A percentile compares a stretch with the other conserved stretches of the same genome.
Conservation (phyloP, 139 green algal genomes). For the Tetradesmus lagerheimii region DNA sequence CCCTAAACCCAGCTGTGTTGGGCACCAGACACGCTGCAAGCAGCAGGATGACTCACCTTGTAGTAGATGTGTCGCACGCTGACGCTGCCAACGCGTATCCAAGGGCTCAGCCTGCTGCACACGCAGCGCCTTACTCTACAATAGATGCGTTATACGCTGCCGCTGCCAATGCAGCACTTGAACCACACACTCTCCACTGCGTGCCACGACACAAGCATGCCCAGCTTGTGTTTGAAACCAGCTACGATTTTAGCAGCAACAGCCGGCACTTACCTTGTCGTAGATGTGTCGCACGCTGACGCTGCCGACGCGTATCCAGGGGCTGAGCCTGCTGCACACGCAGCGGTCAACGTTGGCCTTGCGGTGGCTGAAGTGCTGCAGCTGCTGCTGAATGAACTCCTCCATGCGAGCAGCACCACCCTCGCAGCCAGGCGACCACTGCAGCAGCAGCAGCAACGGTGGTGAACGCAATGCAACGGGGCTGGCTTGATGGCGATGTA, state of each 20-base stretch:
- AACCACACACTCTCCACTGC: too few species aligned
- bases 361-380: conserved; percentile 77
- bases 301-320: conserved; percentile 92
- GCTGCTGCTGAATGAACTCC: conserved; percentile 73
- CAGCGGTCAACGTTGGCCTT: conserved; percentile 82
- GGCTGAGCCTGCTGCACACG: conserved; percentile 86
- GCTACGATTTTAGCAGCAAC: too few species aligned
- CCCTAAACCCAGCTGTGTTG: too few species aligned
- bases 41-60: conserved; percentile 43
- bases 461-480: too few species aligned
- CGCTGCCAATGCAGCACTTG: too few species aligned
- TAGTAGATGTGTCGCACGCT: conserved; percentile 78
- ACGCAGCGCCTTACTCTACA: conserved; percentile 39
- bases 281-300: conserved; percentile 81
- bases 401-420: conserved; percentile 61
- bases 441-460: conserved; percentile 19
- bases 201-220: too few species aligned
- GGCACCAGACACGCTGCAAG: too few species aligned
- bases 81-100: conserved; percentile 92
- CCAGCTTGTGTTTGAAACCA: too few species aligned
- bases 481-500: too few species aligned
- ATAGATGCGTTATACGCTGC: too few species aligned
- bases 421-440: conserved; percentile 27
- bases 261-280: conserved; percentile 58
- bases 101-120: conserved; percentile 87